These are phyloP conservation scores for Filobasidium wieringae DNA, from an alignment of 768 basidiomycete genomes.

Conservation along the genomic window DNA sequence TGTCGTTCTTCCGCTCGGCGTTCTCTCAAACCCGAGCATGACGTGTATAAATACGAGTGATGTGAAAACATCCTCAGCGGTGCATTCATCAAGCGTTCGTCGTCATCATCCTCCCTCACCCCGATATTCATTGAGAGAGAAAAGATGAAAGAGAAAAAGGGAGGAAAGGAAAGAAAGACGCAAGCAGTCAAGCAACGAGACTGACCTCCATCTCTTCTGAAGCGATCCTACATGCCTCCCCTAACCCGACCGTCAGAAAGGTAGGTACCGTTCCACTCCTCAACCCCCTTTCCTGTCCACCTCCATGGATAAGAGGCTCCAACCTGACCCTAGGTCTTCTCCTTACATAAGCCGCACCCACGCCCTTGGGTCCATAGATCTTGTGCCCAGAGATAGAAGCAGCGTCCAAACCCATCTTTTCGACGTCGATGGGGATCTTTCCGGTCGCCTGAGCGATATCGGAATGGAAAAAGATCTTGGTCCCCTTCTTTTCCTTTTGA, in stretches of 20 bases:
- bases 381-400: constrained; percentile 95
- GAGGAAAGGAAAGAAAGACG: not conserved
- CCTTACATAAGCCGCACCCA: constrained; percentile 89
- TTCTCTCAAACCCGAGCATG: not conserved
- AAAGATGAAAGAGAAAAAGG: not conserved
- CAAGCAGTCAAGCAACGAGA: constrained; percentile 20
- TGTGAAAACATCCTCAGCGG: not conserved
- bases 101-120: not conserved
- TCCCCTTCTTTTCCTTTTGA: constrained; percentile 58
- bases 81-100: not conserved
- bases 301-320: constrained; percentile 88
- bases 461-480: constrained; percentile 75
- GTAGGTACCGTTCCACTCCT: constrained; percentile 89
- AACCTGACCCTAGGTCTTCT: constrained; percentile 81
- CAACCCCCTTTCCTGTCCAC: constrained; percentile 92
- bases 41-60: not conserved
- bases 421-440: constrained; percentile 83
- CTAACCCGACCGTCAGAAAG: constrained; percentile 76
- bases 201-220: constrained; percentile 84
- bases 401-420: constrained; percentile 87
- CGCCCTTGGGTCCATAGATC: constrained; percentile 92
- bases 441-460: constrained; percentile 93
- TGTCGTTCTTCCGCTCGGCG: not conserved
- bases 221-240: constrained; percentile 87
- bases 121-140: not conserved